Evolutionary conservation across 805 yeast species (phyloP).

Genomic region (Metschnikowia anglica): DNA sequence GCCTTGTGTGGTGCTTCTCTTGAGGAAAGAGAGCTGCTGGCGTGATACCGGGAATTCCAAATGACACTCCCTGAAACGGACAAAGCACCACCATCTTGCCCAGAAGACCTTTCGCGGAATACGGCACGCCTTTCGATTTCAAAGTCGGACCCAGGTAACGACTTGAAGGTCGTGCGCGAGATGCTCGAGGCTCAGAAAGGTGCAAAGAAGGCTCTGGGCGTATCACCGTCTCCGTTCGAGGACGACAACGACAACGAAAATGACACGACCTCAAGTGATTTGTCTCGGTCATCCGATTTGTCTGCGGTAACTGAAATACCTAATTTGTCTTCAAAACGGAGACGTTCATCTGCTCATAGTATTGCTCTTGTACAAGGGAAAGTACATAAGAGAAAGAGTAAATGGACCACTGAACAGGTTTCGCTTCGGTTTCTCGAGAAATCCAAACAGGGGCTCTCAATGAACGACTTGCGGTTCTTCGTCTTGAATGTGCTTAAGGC

Average conservation of each 20-base stretch:
- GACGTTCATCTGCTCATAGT: slow-evolving; percentile 40
- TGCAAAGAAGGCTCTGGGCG: slow-evolving; percentile 10
- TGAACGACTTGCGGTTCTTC: slow-evolving; percentile 10
- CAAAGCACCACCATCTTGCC: not conserved
- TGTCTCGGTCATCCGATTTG: slow-evolving; percentile 22
- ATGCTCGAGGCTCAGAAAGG: slow-evolving; percentile 9
- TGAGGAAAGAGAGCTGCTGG: too few relatives aligned
- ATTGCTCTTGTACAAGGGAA: slow-evolving; percentile 20
- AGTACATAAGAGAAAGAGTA: slow-evolving; percentile 31
- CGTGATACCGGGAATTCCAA: too few relatives aligned
- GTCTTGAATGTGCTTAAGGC: slow-evolving; percentile 9
- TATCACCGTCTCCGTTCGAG: slow-evolving; percentile 25
- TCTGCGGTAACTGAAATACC: slow-evolving; percentile 6
- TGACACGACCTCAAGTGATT: slow-evolving; percentile 31
- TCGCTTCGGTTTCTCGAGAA: slow-evolving; percentile 2
- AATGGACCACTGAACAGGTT: slow-evolving; percentile 31
- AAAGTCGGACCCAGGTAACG: slow-evolving; percentile 17
- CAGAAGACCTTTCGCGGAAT: slow-evolving; percentile 17
- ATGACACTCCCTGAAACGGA: slow-evolving; percentile 5
- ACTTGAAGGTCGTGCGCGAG: slow-evolving; percentile 9
- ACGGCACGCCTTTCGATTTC: slow-evolving; percentile 34
- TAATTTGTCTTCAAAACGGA: slow-evolving; percentile 25
- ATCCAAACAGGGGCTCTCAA: slow-evolving; percentile 4
- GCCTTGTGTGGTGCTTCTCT: too few relatives aligned
- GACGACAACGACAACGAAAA: slow-evolving; percentile 23